These are phyloP conservation scores for Colletotrichum neosansevieriae DNA, from an alignment of 2,329 filamentous ascomycete genomes.

Conservation along the genomic window DNA sequence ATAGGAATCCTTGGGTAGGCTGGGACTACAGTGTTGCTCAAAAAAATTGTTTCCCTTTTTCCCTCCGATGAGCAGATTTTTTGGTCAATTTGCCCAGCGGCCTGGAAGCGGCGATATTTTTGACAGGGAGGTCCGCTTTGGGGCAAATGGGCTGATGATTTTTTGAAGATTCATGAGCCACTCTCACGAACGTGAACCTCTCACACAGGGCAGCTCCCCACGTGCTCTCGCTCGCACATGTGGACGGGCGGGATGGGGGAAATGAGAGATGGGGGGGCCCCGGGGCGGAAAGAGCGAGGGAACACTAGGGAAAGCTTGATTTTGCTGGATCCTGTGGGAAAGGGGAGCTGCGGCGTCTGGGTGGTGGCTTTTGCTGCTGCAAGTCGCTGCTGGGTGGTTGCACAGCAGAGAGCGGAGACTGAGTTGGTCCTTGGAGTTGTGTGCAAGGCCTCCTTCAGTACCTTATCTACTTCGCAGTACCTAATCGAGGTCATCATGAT, in stretches of 20 bases:
- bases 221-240: conserved; percentile 29
- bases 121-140: neutral
- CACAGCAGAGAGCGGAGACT: neutral
- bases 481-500: neutral
- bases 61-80: conserved; percentile 5
- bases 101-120: conserved; percentile 30
- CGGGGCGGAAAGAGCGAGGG: conserved; percentile 5
- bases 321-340: conserved; percentile 27
- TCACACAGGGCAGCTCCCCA: conserved; percentile 37
- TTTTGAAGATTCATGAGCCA: too few species aligned
- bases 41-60: neutral
- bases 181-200: conserved; percentile 19
- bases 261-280: conserved; percentile 31
- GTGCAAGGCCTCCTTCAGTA: too few species aligned
- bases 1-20: neutral
- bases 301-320: conserved; percentile 36
- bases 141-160: neutral
- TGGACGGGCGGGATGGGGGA: conserved; percentile 25
- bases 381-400: neutral
- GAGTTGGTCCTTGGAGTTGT: conserved; percentile 10
- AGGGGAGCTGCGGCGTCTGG: conserved; percentile 1
- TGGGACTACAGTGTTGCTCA: neutral
- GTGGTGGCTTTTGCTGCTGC: neutral
- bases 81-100: neutral
- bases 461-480: too few species aligned